phyloP scores from a whole-genome alignment of 2,329 filamentous ascomycete species.

The Alternaria dauci region DNA sequence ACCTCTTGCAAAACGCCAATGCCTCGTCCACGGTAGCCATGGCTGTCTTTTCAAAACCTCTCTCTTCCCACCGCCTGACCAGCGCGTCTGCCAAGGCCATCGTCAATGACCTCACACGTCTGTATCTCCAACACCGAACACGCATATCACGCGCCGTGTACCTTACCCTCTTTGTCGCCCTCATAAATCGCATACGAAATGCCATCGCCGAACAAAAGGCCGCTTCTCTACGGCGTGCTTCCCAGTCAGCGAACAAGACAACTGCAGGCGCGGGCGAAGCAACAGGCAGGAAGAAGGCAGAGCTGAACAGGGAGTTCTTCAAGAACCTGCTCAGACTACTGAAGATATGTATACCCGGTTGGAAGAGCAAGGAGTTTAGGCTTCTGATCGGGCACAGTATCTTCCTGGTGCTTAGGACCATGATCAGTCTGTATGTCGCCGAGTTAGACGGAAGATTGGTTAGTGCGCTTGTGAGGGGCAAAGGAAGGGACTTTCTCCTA shows the following conservation, averaged over 20 bases:
- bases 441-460: constrained; percentile 95
- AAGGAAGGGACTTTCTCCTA: constrained; percentile 86
- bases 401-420: constrained; percentile 86
- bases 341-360: constrained; percentile 88
- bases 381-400: constrained; percentile 90
- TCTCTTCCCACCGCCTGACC: constrained; percentile 40
- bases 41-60: constrained; percentile 54
- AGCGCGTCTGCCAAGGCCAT: constrained; percentile 47
- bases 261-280: constrained; percentile 52
- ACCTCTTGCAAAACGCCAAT: constrained; percentile 17
- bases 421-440: constrained; percentile 95
- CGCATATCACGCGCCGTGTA: constrained; percentile 54
- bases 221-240: constrained; percentile 70
- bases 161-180: constrained; percentile 52
- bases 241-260: constrained; percentile 40
- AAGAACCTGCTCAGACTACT: constrained; percentile 79
- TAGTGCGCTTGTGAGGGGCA: constrained; percentile 89
- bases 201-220: constrained; percentile 94
- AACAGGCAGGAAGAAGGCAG: constrained; percentile 76
- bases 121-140: constrained; percentile 52
- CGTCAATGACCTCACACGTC: constrained; percentile 48
- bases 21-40: constrained; percentile 42
- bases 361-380: constrained; percentile 85
- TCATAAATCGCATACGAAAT: constrained; percentile 81
- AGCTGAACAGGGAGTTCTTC: constrained; percentile 88